Evolutionary conservation across 352 stramenopile species (phyloP).

Genomic region (Thraustochytrium striatum): DNA sequence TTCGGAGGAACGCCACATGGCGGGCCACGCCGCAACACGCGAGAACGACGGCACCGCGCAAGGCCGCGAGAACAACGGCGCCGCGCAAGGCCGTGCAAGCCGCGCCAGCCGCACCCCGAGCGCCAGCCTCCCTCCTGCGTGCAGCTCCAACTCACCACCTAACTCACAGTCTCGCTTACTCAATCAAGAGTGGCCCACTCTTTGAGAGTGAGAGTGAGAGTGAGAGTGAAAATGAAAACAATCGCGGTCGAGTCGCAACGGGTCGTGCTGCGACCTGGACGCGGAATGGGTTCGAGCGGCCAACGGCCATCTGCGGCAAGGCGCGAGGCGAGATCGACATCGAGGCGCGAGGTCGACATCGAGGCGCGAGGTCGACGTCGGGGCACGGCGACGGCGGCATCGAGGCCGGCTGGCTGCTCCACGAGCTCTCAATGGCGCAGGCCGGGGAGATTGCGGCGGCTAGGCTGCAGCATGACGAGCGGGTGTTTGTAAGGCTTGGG

Average conservation of each 20-base stretch:
- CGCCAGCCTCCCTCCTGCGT: neutral
- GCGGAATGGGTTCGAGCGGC: too few relatives aligned
- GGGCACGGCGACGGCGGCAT: neutral
- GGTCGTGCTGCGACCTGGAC: neutral
- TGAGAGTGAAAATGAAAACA: neutral
- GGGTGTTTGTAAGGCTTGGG: slow-evolving; percentile 12
- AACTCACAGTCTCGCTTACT: too few relatives aligned
- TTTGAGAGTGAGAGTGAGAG: neutral
- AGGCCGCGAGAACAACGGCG: too few relatives aligned
- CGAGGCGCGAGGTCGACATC: too few relatives aligned
- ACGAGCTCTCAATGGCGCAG: neutral
- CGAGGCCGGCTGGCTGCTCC: neutral
- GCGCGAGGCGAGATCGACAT: neutral
- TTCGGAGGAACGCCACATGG: too few relatives aligned
- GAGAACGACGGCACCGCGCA: too few relatives aligned
- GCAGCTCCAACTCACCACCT: neutral
- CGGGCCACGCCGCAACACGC: too few relatives aligned
- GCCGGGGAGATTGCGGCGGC: neutral
- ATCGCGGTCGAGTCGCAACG: neutral
- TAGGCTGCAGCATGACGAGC: slow-evolving; percentile 12
- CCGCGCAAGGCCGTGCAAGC: neutral
- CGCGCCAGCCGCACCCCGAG: neutral
- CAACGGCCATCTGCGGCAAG: neutral
- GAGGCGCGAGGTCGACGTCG: neutral
- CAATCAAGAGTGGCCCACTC: neutral